Percentiles rank a stretch among this genome's conserved stretches.
phyloP scores from a whole-genome alignment of 164 flowering plant species.

The Vitis riparia region DNA sequence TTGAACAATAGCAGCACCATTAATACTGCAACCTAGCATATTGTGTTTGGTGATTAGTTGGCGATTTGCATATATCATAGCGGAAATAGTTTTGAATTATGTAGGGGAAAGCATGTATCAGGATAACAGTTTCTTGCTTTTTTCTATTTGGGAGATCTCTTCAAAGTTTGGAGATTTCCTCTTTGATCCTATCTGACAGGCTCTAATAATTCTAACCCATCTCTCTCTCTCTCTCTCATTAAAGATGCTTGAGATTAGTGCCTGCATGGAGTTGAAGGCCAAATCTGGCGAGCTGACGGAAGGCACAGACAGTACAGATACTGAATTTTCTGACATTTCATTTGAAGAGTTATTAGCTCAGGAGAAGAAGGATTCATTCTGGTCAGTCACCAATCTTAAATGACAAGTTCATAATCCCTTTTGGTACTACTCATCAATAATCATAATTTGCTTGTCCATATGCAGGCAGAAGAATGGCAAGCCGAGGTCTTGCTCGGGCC shows the following conservation, averaged over 20 bases:
- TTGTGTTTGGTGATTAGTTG: too few species aligned
- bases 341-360: constrained; percentile 83
- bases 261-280: constrained; percentile 56
- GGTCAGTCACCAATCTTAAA: constrained; percentile 37
- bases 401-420: background rate
- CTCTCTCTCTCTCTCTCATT: background rate
- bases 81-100: too few species aligned
- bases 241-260: constrained; percentile 74
- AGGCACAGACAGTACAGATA: constrained; percentile 41
- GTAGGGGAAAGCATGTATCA: too few species aligned
- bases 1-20: too few species aligned
- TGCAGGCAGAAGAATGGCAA: constrained; percentile 72
- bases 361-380: constrained; percentile 83
- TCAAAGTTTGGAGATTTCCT: too few species aligned
- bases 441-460: background rate
- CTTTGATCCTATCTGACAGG: too few species aligned
- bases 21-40: too few species aligned
- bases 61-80: too few species aligned
- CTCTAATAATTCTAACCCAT: background rate
- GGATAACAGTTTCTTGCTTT: too few species aligned
- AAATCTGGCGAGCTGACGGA: constrained; percentile 39
- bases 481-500: constrained; percentile 39
- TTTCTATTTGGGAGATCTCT: too few species aligned
- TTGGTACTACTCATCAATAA: background rate
- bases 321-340: constrained; percentile 56